Conservation (phyloP, 1,284 basidiomycete genomes). For the Leccinum angustisporum region DNA sequence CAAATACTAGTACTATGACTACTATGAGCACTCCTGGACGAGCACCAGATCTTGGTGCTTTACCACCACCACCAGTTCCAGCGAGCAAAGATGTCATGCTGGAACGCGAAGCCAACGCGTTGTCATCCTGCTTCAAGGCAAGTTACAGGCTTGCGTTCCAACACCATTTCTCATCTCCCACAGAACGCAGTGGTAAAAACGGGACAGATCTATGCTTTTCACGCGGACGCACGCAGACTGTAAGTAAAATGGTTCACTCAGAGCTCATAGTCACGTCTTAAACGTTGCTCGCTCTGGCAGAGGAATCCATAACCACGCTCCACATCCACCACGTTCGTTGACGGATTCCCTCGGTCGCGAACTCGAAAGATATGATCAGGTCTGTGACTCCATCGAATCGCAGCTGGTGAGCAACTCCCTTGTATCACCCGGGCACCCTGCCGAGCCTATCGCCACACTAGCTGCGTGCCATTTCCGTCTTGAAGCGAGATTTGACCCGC, state of each 20-base stretch:
- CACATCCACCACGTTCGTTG: slow-evolving; percentile 62
- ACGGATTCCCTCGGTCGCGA: slow-evolving; percentile 65
- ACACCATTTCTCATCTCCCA: background rate
- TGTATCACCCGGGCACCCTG: background rate
- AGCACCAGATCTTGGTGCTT: slow-evolving; percentile 32
- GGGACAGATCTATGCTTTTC: slow-evolving; percentile 67
- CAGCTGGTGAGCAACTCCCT: slow-evolving; percentile 52
- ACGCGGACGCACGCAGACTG: slow-evolving; percentile 62
- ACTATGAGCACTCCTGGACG: slow-evolving; percentile 13
- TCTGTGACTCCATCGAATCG: slow-evolving; percentile 72
- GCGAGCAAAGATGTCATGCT: slow-evolving; percentile 47
- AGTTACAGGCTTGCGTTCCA: slow-evolving; percentile 9
- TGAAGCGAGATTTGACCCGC: slow-evolving; percentile 63
- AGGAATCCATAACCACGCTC: slow-evolving; percentile 55
- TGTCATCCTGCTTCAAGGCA: slow-evolving; percentile 59
- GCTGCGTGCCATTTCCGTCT: slow-evolving; percentile 66
- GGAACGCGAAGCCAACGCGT: slow-evolving; percentile 59
- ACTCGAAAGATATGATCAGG: slow-evolving; percentile 72
- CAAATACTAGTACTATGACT: too few relatives aligned
- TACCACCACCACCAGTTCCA: slow-evolving; percentile 64
- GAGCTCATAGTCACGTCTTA: background rate
- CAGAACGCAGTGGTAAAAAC: slow-evolving; percentile 69
- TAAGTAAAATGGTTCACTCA: slow-evolving; percentile 34
- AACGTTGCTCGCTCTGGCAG: slow-evolving; percentile 31
- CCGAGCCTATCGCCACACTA: slow-evolving; percentile 28